Percentiles rank a stretch among this genome's conserved stretches.
phyloP scores from a whole-genome alignment of 352 stramenopile species.

The Phytopythium chamaehyphon region DNA sequence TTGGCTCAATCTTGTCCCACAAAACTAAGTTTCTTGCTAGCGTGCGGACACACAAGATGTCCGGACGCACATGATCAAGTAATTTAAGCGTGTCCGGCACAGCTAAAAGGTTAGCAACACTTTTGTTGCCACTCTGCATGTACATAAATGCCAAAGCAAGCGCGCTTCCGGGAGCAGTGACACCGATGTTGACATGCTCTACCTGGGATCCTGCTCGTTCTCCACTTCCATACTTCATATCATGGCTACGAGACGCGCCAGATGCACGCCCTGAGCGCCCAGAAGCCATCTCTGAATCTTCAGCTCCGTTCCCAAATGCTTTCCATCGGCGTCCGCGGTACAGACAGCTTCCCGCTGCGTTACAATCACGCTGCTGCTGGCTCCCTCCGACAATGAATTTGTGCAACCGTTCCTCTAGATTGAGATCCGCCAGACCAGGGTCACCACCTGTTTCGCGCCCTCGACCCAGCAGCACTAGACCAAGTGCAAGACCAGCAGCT shows the following conservation, averaged over 20 bases:
- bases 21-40: constrained; percentile 93
- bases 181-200: constrained; percentile 94
- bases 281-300: constrained; percentile 1
- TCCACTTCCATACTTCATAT: constrained; percentile 2
- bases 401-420: constrained; percentile 96
- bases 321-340: constrained; percentile 72
- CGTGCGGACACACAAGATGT: constrained; percentile 93
- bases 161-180: constrained; percentile 92
- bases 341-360: constrained; percentile 48
- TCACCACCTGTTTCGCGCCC: constrained; percentile 62
- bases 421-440: constrained; percentile 92
- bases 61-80: constrained; percentile 95
- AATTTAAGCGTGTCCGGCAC: constrained; percentile 95
- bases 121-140: constrained; percentile 90
- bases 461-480: constrained; percentile 93
- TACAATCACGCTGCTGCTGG: constrained; percentile 38
- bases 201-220: not conserved
- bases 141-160: constrained; percentile 97
- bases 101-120: constrained; percentile 76
- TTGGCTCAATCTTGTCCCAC: constrained; percentile 92
- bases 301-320: constrained; percentile 35
- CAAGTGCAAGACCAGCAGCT: constrained; percentile 91
- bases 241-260: not conserved
- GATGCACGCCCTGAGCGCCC: not conserved
- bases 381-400: constrained; percentile 91